These are phyloP conservation scores for Iris macrosiphon DNA, from an alignment of 106 monocot species.

Conservation along the genomic window DNA sequence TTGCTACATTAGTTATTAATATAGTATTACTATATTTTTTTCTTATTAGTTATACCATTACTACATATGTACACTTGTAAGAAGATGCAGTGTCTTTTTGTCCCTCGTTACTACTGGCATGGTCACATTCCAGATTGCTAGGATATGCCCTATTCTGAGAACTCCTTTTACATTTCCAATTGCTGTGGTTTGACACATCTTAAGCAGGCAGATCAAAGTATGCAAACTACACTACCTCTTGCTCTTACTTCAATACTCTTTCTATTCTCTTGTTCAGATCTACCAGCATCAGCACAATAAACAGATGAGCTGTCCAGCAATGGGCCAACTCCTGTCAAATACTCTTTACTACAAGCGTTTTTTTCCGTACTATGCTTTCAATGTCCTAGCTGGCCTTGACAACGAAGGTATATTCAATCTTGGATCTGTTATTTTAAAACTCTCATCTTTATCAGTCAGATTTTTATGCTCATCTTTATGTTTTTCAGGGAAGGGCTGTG, in stretches of 20 bases:
- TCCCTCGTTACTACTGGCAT: too few relatives aligned
- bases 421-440: not conserved
- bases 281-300: conserved; percentile 99
- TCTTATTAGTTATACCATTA: too few relatives aligned
- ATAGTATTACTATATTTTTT: too few relatives aligned
- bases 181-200: too few relatives aligned
- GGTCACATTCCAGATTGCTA: too few relatives aligned
- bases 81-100: too few relatives aligned
- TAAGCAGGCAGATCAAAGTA: too few relatives aligned
- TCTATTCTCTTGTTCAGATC: conserved; percentile 30
- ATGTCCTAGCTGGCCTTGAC: conserved; percentile 91
- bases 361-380: conserved; percentile 97
- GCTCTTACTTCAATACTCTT: not conserved
- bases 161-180: too few relatives aligned
- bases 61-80: too few relatives aligned
- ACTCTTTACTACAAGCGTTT: conserved; percentile 98
- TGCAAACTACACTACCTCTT: too few relatives aligned
- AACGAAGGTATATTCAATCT: conserved; percentile 55
- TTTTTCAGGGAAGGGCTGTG: conserved; percentile 88
- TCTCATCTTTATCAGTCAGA: not conserved
- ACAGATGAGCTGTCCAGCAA: conserved; percentile 97
- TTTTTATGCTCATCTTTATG: conserved; percentile 2
- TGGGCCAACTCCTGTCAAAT: conserved; percentile 98
- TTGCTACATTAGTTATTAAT: too few relatives aligned
- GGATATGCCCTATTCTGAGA: too few relatives aligned